Evolutionary conservation across 129 eudicot genomes (phyloP).

Genomic region (Flaveria robusta): DNA sequence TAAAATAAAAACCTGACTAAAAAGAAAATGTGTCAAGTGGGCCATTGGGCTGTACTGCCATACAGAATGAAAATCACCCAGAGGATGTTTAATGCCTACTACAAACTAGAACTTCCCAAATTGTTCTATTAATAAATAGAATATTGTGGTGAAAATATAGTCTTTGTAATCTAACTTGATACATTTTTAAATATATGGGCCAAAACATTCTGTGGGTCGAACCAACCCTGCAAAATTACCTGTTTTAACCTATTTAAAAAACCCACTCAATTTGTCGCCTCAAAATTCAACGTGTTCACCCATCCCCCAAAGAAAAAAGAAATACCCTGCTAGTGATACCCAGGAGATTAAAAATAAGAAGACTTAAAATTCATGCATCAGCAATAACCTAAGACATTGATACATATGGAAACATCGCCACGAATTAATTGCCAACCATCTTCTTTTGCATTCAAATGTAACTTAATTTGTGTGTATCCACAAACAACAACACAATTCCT

Average conservation of each 20-base stretch:
- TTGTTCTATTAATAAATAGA: neutral
- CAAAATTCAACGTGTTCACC: neutral
- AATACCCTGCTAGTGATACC: neutral
- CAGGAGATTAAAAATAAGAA: neutral
- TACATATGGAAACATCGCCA: neutral
- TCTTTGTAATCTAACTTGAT: neutral
- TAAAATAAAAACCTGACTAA: neutral
- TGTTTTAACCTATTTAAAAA: neutral
- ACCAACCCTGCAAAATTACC: neutral
- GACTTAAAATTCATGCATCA: neutral
- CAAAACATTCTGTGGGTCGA: neutral
- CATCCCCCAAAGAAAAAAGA: conserved; percentile 5
- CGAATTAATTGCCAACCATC: conserved; percentile 6
- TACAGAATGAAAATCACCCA: neutral
- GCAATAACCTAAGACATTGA: neutral
- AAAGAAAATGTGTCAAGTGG: neutral
- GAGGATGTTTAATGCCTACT: conserved; percentile 4
- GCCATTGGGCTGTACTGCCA: neutral
- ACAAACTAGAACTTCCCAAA: neutral
- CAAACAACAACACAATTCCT: neutral
- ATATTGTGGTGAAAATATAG: neutral
- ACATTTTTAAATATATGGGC: neutral
- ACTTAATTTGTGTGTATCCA: conserved; percentile 13
- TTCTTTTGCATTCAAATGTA: conserved; percentile 3
- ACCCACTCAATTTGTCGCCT: neutral